A percentile compares a stretch with the other conserved stretches of the same genome.
phyloP scores from a whole-genome alignment of 2,329 filamentous ascomycete genomes.

The Aaosphaeria arxii region DNA sequence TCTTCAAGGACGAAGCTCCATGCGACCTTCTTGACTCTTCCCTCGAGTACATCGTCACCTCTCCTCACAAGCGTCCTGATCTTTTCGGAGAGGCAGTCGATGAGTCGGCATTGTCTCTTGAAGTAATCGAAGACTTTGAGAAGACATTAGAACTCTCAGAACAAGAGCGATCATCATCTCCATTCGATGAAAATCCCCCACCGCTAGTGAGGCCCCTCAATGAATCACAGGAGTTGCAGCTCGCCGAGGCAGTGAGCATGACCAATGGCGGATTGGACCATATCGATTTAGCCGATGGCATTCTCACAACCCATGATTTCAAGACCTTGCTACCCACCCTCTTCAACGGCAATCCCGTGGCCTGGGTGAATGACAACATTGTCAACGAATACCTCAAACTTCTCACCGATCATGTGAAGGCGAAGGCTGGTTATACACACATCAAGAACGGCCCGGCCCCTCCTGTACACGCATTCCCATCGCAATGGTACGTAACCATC shows the following conservation, averaged over 20 bases:
- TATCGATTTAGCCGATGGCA: conserved; percentile 6
- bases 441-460: conserved; percentile 53
- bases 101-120: neutral
- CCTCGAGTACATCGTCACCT: too few species aligned
- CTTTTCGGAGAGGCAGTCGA: neutral
- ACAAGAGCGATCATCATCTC: neutral
- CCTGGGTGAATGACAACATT: conserved; percentile 76
- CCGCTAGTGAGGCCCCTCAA: neutral
- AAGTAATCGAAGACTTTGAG: neutral
- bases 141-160: neutral
- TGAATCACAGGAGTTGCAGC: conserved; percentile 1
- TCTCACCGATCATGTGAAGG: conserved; percentile 60
- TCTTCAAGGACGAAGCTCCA: neutral
- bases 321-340: conserved; percentile 48
- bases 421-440: conserved; percentile 54
- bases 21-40: too few species aligned
- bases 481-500: conserved; percentile 63
- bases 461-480: conserved; percentile 62
- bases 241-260: conserved; percentile 4
- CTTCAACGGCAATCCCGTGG: conserved; percentile 42
- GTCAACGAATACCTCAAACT: conserved; percentile 65
- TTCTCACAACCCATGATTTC: conserved; percentile 60
- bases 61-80: neutral
- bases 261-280: neutral
- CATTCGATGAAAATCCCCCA: neutral